These are phyloP conservation scores for Salvia miltiorrhiza DNA, from an alignment of 257 asterid species.

Conservation along the genomic window DNA sequence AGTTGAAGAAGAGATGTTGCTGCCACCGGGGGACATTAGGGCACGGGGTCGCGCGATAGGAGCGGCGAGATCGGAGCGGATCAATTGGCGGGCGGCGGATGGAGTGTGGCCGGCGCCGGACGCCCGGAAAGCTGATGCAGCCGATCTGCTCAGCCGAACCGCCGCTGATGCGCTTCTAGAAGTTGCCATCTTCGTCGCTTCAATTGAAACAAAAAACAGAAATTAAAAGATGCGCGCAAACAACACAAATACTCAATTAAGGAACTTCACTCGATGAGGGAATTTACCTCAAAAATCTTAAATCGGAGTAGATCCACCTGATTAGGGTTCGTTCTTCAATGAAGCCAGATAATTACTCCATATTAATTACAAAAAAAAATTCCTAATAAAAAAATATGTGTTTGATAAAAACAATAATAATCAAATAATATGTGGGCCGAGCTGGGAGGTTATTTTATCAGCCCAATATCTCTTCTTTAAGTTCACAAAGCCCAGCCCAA, in stretches of 20 bases:
- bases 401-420: too few relatives aligned
- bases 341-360: too few relatives aligned
- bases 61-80: conserved; percentile 16
- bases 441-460: too few relatives aligned
- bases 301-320: conserved; percentile 11
- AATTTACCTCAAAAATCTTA: background rate
- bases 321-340: background rate
- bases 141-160: conserved; percentile 42
- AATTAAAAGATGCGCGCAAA: background rate
- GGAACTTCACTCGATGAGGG: background rate
- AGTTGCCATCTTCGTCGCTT: conserved; percentile 27
- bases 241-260: background rate
- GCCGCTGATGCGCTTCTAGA: conserved; percentile 35
- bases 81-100: conserved; percentile 16
- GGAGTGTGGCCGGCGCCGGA: conserved; percentile 30
- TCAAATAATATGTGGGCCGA: too few relatives aligned
- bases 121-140: conserved; percentile 39
- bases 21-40: conserved; percentile 16
- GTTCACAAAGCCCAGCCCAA: too few relatives aligned
- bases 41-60: conserved; percentile 15
- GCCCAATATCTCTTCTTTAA: too few relatives aligned
- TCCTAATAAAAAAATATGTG: too few relatives aligned
- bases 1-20: conserved; percentile 13
- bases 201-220: background rate
- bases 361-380: too few relatives aligned